Conservation (phyloP, 495 filamentous ascomycete genomes). For the Daldinia grandis region DNA sequence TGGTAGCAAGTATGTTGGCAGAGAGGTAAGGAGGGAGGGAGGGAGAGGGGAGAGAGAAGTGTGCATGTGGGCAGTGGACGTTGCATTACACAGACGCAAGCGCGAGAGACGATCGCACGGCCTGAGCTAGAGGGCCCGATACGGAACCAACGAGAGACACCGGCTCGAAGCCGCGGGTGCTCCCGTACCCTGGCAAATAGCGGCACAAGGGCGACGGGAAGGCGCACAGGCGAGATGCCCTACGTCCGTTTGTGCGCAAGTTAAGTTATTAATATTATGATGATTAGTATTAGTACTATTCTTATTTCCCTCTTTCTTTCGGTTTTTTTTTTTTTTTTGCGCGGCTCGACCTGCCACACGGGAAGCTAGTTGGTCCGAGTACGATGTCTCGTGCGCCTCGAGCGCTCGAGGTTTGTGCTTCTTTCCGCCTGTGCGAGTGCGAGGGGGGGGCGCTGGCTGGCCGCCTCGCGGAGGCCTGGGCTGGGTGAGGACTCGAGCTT, state of each 20-base stretch:
- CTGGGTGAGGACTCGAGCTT: conserved; percentile 6
- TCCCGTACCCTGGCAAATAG: conserved; percentile 7
- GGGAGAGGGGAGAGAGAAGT: not conserved
- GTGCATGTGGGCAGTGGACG: not conserved
- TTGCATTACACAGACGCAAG: not conserved
- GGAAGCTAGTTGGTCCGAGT: conserved; percentile 10
- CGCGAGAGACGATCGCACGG: conserved; percentile 25
- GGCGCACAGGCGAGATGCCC: conserved; percentile 14
- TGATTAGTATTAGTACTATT: too few relatives aligned
- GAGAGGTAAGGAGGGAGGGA: not conserved
- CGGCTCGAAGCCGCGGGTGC: conserved; percentile 1
- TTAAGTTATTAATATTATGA: too few relatives aligned
- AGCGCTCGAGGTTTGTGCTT: not conserved
- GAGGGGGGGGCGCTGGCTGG: conserved; percentile 5
- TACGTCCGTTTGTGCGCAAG: not conserved
- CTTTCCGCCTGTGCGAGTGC: not conserved
- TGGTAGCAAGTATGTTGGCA: not conserved
- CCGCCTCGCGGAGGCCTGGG: not conserved
- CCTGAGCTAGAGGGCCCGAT: not conserved
- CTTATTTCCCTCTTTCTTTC: too few relatives aligned
- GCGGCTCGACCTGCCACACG: conserved; percentile 17
- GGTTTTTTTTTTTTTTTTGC: not conserved
- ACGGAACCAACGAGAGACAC: not conserved
- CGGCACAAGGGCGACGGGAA: conserved; percentile 10
- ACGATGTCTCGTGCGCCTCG: conserved; percentile 12